A percentile compares a stretch with the other conserved stretches of the same genome.
phyloP scores from a whole-genome alignment of 345 rosid genomes.

The Eucalyptus cladocalyx region DNA sequence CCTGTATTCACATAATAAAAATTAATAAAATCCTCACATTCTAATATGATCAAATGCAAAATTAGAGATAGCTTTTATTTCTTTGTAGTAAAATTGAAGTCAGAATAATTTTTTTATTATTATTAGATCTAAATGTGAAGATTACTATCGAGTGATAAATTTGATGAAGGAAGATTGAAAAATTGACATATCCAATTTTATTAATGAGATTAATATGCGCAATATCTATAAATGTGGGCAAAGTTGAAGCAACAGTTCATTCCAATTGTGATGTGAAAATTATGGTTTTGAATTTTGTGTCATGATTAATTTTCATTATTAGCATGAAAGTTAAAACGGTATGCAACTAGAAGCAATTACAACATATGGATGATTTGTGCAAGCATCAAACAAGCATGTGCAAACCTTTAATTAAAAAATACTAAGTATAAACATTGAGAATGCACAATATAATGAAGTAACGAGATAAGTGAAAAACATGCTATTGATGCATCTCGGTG shows the following conservation, averaged over 20 bases:
- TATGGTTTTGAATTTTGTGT: background rate
- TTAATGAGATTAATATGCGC: background rate
- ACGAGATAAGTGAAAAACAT: background rate
- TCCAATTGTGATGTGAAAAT: background rate
- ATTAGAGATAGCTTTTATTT: background rate
- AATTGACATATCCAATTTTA: background rate
- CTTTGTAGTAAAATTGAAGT: background rate
- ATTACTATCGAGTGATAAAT: too few species aligned
- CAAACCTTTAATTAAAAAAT: background rate
- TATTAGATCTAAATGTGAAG: background rate
- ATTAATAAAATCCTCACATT: background rate
- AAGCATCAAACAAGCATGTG: background rate
- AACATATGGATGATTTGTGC: background rate
- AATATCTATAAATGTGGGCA: background rate
- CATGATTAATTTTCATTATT: too few species aligned
- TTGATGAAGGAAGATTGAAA: background rate
- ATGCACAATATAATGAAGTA: background rate
- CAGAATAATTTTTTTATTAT: too few species aligned
- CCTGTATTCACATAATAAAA: background rate
- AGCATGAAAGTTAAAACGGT: background rate
- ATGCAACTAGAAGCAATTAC: background rate
- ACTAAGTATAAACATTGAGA: too few species aligned
- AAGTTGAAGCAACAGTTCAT: background rate
- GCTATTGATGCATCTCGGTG: background rate
- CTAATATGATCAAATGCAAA: background rate